Conservation (phyloP, 2,329 filamentous ascomycete genomes). For the Mycogone perniciosa region DNA sequence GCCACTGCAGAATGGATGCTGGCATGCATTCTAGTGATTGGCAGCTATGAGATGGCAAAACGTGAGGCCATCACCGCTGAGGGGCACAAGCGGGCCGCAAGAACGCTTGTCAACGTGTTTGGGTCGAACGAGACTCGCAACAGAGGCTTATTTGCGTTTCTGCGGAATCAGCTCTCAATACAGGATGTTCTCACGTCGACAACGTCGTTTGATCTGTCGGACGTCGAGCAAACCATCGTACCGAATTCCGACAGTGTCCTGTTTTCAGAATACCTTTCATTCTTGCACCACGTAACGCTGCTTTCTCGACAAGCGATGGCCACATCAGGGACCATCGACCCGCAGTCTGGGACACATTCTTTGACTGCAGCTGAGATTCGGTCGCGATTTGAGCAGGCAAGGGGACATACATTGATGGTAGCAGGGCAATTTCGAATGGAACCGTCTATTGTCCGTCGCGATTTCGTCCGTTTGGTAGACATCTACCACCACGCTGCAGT, state of each 20-base stretch:
- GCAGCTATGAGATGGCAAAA: conserved; percentile 25
- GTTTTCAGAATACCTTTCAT: conserved; percentile 21
- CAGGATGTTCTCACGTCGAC: conserved; percentile 23
- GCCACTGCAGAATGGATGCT: conserved; percentile 25
- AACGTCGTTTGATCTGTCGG: conserved; percentile 22
- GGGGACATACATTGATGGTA: conserved; percentile 23
- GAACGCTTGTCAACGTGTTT: conserved; percentile 25
- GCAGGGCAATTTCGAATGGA: conserved; percentile 20
- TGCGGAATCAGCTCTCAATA: conserved; percentile 24
- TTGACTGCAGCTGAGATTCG: conserved; percentile 7
- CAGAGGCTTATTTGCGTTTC: conserved; percentile 21
- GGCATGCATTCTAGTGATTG: conserved; percentile 25
- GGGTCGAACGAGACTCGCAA: conserved; percentile 15
- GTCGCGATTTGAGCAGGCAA: conserved; percentile 21
- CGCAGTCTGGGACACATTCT: neutral
- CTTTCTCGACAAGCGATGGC: conserved; percentile 13
- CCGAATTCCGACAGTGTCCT: conserved; percentile 18
- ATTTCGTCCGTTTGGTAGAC: conserved; percentile 24
- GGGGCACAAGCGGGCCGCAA: conserved; percentile 22
- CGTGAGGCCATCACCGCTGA: conserved; percentile 21
- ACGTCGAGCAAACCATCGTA: conserved; percentile 19
- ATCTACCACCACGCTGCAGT: conserved; percentile 24
- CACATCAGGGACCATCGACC: neutral
- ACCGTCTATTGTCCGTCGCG: conserved; percentile 15
- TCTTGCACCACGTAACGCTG: conserved; percentile 18